phyloP scores from a whole-genome alignment of 1,284 basidiomycete species.

The Bondarzewia mesenterica region DNA sequence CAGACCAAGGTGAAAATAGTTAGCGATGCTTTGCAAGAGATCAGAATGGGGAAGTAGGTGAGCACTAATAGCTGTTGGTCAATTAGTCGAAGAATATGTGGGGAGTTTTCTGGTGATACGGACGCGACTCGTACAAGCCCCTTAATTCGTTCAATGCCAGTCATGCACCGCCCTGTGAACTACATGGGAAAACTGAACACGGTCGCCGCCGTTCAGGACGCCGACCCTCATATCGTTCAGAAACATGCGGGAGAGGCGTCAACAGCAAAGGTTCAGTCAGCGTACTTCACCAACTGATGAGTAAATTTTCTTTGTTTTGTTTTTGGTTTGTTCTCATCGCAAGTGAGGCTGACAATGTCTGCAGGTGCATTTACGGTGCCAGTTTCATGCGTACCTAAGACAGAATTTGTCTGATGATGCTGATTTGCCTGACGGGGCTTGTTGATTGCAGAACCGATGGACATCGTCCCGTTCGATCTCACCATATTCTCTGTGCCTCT shows the following conservation, averaged over 20 bases:
- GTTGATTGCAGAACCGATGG: constrained; percentile 42
- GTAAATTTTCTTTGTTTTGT: constrained; percentile 7
- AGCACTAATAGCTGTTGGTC: no score
- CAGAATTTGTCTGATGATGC: background rate
- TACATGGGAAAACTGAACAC: constrained; percentile 34
- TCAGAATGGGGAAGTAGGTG: no score
- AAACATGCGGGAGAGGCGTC: constrained; percentile 37
- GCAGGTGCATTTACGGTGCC: constrained; percentile 75
- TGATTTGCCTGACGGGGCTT: background rate
- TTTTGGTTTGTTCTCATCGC: background rate
- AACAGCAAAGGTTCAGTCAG: constrained; percentile 44
- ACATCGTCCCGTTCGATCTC: constrained; percentile 47
- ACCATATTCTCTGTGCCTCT: constrained; percentile 83
- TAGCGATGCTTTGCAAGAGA: no score
- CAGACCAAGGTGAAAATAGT: no score
- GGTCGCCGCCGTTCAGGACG: constrained; percentile 25
- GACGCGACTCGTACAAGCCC: no score
- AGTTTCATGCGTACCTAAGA: constrained; percentile 50
- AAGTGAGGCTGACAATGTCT: constrained; percentile 4
- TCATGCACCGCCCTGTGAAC: constrained; percentile 45
- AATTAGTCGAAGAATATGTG: no score
- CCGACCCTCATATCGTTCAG: constrained; percentile 33
- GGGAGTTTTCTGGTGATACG: no score
- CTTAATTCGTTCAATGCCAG: constrained; percentile 41
- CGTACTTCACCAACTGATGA: constrained; percentile 64